Base-by-base conservation (phyloP, 2,329 filamentous ascomycete genomes). In the Thermothelomyces thermophilus region DNA sequence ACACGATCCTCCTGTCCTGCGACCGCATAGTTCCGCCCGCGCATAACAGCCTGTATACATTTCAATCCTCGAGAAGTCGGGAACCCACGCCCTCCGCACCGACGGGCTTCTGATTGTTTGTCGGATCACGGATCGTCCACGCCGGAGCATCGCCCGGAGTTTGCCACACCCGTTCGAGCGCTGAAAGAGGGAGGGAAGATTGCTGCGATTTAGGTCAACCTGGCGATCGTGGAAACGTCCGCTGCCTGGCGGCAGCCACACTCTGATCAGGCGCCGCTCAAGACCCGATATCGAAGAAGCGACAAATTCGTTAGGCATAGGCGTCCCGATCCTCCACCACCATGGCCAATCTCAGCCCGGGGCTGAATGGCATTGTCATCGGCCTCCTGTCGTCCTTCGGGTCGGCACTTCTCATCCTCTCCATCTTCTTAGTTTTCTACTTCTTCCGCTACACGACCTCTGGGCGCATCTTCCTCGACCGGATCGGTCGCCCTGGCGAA, bases 311-410 rank as follows among this genome's bases (percentile, higher is more conserved):
- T 45, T 33, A 24, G 36, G 30, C 31, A 30, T 17, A 34, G 34
- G 22, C 20, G 33, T 28, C n/a, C 26, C 16, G n/a, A 20, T n/a
- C 5, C 8, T 37, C 24, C 41, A 46, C 39, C 51, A 55, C 48
- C 22, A 59, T 58, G 59, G 45, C 48, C 49, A 42, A 55, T 48
- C 53, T 56, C 45, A 45, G 44, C 45, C 50, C 57, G 19, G 54
- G 54, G 24, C 66, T 82, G 58, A 82, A 80, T 57, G 91, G 91
- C 67, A 87, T 97, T 62, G 78, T 97, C 68, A 97, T 98, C 66
- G 93, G 91, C 59, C 83, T 98, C 64, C 77, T 96, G 55, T 95
- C 90, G 34, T 94, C 91, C 13, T 91, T 97, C 69, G 91, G 90
- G 55, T 95, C 90, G 34, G 91, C 91, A 39, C 80, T 87, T 28